Percentiles rank a stretch among this genome's conserved stretches.
Evolutionary conservation across 164 flowering plant species (phyloP).

Genomic region (Protea cynaroides): DNA sequence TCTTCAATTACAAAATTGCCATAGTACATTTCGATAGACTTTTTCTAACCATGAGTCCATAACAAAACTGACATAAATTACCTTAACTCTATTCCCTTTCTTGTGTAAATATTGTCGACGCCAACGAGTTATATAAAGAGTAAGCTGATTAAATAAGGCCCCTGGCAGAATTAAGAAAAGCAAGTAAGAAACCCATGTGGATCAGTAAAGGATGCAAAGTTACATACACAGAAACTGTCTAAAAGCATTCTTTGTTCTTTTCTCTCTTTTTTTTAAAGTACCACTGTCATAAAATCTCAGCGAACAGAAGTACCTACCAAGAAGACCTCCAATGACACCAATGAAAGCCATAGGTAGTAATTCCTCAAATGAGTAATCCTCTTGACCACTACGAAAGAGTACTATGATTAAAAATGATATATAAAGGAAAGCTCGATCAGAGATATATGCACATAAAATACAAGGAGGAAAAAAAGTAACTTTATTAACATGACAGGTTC

Average conservation of each 20-base stretch:
- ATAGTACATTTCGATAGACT: background rate
- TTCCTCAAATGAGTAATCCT: conserved; percentile 92
- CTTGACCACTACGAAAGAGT: conserved; percentile 67
- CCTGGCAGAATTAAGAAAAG: conserved; percentile 41
- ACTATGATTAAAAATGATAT: conserved; percentile 5
- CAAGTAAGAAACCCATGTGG: background rate
- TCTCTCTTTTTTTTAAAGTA: too few relatives aligned
- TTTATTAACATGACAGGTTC: too few relatives aligned
- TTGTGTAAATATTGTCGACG: conserved; percentile 85
- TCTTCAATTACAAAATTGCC: background rate
- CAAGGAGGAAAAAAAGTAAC: conserved; percentile 12
- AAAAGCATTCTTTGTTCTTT: too few relatives aligned
- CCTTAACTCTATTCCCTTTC: conserved; percentile 87
- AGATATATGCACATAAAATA: conserved; percentile 1
- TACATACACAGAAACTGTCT: background rate
- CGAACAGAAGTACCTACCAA: conserved; percentile 48
- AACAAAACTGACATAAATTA: conserved; percentile 12
- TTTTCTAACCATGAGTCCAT: too few relatives aligned
- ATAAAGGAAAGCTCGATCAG: background rate
- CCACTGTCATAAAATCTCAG: background rate
- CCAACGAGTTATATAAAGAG: conserved; percentile 74
- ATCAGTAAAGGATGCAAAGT: background rate
- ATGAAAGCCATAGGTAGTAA: conserved; percentile 96
- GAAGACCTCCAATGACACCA: conserved; percentile 96
- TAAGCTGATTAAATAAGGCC: conserved; percentile 92